phyloP scores from a whole-genome alignment of 495 filamentous ascomycete genomes.

The Jackrogersella multiformis region DNA sequence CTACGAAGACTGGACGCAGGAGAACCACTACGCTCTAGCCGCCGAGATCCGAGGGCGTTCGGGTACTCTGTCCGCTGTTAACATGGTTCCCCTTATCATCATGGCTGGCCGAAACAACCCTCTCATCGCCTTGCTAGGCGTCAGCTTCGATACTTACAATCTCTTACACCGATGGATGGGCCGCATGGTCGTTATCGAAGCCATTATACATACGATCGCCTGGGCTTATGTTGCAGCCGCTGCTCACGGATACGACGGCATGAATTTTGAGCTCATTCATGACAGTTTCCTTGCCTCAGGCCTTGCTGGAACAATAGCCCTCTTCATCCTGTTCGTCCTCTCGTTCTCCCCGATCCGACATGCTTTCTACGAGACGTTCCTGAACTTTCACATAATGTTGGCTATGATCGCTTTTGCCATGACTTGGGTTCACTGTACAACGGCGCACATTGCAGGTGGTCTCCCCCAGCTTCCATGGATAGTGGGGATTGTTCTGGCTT shows the following conservation, averaged over 20 bases:
- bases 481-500: conserved; percentile 72
- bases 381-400: conserved; percentile 80
- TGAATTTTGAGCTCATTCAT: conserved; percentile 56
- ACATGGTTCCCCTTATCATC: conserved; percentile 82
- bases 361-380: conserved; percentile 95
- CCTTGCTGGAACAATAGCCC: conserved; percentile 61
- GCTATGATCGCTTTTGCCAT: conserved; percentile 68
- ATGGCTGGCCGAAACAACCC: conserved; percentile 87
- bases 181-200: conserved; percentile 77
- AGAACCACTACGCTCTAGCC: conserved; percentile 62
- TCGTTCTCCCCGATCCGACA: conserved; percentile 83
- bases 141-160: conserved; percentile 92
- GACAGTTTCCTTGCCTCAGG: conserved; percentile 67
- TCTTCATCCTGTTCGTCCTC: conserved; percentile 66
- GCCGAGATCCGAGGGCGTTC: conserved; percentile 76
- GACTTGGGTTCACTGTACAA: conserved; percentile 73
- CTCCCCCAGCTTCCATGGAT: conserved; percentile 73
- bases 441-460: conserved; percentile 54
- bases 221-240: conserved; percentile 78
- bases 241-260: conserved; percentile 68
- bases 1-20: conserved; percentile 64
- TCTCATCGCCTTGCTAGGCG: conserved; percentile 72
- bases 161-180: conserved; percentile 88
- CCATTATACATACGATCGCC: conserved; percentile 72
- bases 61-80: conserved; percentile 77